These are phyloP conservation scores for Tetradesmus obliquus DNA, from an alignment of 139 green algal species.

Conservation along the genomic window DNA sequence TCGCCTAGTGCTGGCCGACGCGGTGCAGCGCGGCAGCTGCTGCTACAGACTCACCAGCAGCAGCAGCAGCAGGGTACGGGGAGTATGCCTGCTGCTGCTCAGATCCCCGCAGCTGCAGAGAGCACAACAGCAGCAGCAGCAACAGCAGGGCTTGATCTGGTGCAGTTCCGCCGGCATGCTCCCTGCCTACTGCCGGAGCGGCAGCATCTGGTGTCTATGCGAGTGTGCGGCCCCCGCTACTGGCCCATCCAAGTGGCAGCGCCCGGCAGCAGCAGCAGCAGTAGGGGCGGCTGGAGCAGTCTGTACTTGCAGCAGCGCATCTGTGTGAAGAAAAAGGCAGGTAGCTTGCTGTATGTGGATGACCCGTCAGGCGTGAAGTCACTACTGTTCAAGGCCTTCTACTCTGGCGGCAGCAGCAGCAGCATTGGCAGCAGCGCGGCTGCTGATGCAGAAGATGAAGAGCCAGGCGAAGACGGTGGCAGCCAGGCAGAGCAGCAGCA, in stretches of 20 bases:
- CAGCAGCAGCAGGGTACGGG: neutral
- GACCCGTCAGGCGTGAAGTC: slow-evolving; percentile 79
- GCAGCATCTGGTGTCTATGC: slow-evolving; percentile 56
- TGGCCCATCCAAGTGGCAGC: slow-evolving; percentile 67
- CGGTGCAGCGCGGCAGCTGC: neutral
- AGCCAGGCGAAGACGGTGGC: neutral
- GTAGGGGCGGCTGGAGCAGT: neutral
- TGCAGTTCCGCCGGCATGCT: slow-evolving; percentile 46
- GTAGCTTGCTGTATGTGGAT: slow-evolving; percentile 72
- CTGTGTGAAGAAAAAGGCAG: slow-evolving; percentile 83
- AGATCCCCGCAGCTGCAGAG: neutral
- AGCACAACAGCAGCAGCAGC: neutral
- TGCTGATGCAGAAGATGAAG: neutral
- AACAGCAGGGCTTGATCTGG: neutral
- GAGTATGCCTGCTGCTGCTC: neutral
- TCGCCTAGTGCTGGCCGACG: neutral
- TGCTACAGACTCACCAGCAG: neutral
- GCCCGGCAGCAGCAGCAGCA: slow-evolving; percentile 38
- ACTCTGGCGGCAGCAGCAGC: slow-evolving; percentile 35
- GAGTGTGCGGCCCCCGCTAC: slow-evolving; percentile 79
- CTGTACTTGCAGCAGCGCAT: slow-evolving; percentile 57
- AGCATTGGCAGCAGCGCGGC: neutral
- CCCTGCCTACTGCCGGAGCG: slow-evolving; percentile 86
- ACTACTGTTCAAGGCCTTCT: slow-evolving; percentile 72
- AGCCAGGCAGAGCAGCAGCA: neutral